These are phyloP conservation scores for Corchorus olitorius DNA, from an alignment of 345 rosid species.

Conservation along the genomic window DNA sequence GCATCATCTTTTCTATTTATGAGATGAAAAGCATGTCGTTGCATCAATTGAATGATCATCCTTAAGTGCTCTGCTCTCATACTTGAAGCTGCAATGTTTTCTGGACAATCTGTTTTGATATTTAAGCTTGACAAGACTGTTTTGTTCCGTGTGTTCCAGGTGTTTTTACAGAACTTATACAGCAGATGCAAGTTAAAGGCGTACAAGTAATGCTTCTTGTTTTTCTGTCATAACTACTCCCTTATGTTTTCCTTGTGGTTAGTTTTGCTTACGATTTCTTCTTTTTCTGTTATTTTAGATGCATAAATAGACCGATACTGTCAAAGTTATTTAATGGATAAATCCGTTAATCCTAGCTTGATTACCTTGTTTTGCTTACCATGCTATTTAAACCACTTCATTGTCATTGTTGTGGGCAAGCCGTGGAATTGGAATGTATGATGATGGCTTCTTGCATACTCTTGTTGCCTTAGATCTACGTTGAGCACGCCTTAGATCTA, in stretches of 20 bases:
- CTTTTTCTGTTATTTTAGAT: neutral
- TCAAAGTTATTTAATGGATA: neutral
- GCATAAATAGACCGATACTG: neutral
- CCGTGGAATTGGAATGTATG: neutral
- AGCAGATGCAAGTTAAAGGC: slow-evolving; percentile 97
- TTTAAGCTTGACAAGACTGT: neutral
- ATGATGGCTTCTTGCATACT: neutral
- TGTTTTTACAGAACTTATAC: slow-evolving; percentile 97
- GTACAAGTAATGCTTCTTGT: slow-evolving; percentile 63
- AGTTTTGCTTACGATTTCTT: neutral
- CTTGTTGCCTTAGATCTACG: neutral
- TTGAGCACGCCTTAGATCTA: neutral
- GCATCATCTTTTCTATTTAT: neutral
- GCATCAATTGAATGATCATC: neutral
- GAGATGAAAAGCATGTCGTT: neutral
- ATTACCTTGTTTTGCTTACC: neutral
- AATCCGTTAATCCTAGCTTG: neutral
- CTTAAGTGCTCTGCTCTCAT: neutral
- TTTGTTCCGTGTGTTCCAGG: slow-evolving; percentile 52
- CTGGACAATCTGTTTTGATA: neutral
- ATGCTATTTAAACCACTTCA: neutral
- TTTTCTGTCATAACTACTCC: neutral
- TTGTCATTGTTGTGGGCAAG: neutral
- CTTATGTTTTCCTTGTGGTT: neutral
- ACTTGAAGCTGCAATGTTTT: neutral